Base-by-base conservation (phyloP, 192 early-diverging fungal species). In the Coemansia biformis region DNA sequence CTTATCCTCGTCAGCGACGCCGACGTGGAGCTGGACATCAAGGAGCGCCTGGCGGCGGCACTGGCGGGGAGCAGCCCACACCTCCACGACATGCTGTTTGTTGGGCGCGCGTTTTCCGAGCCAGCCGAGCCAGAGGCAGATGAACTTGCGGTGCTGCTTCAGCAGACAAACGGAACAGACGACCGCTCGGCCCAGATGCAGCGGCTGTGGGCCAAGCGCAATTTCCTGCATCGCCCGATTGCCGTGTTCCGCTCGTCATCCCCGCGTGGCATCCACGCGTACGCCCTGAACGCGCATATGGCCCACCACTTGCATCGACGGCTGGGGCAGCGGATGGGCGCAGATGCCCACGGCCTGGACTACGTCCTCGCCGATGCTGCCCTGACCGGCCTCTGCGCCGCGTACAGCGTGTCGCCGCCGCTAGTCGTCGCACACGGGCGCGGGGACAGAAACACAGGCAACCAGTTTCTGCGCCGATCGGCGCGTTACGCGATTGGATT, bases 341-440 rank as follows among this genome's bases (percentile, higher is more conserved):
- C 23, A 2, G 54, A 52, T n/a, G 13, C 32, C 2, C 48, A 52
- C 30, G 49, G 51, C 18, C 44, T 68, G 23, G 54, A 69, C 24
- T 57, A 19, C 46, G 45, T 58, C 34, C n/a, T 69, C 38, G 59
- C 59, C 0, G 59, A 62, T 41, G 29, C 57, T 9, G 59, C 50
- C 5, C 54, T 54, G 46, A 44, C 43, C 11, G 58, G 58, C 1
- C 17, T 42, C 2, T 51, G 44, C 3, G 22, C 61, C 8, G 46
- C 48, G 8, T 62, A 43, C n/a, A 49, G 59, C 26, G 11, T 69
- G 15, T 52, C 66, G 24, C 66, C 66, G 11, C 59, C 66, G 10
- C 54, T 47, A n/a, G n/a, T 62, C 10, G 33, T 33, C 15, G 29
- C 30, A 12, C 38, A 51, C 31, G 29, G 22, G 9, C 46, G n/a